Conservation (phyloP, 1,139 yeast genomes). For the Lodderomyces theae region DNA sequence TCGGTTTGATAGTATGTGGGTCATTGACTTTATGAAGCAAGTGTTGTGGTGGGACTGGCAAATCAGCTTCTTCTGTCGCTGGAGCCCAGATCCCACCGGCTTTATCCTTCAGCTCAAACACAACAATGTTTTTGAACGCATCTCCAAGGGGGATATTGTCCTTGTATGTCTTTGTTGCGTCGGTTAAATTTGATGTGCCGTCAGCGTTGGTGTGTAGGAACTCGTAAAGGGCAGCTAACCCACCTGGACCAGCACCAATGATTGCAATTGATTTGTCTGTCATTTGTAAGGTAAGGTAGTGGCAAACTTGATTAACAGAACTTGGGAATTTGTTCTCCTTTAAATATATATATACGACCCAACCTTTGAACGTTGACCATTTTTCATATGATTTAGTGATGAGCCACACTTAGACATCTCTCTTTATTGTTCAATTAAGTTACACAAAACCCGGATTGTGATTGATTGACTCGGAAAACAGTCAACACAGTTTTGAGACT, state of each 20-base stretch:
- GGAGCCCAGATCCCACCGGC: conserved; percentile 41
- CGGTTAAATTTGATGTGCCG: conserved; percentile 31
- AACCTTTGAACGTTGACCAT: too few species aligned
- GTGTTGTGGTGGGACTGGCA: conserved; percentile 28
- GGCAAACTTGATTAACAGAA: not conserved
- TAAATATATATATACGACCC: too few species aligned
- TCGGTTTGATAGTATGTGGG: conserved; percentile 27
- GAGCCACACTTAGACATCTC: too few species aligned
- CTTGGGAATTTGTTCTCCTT: too few species aligned
- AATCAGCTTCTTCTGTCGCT: conserved; percentile 21
- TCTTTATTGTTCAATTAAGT: too few species aligned
- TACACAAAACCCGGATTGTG: too few species aligned
- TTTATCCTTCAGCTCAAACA: conserved; percentile 31
- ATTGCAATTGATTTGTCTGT: conserved; percentile 26
- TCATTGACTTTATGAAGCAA: conserved; percentile 17
- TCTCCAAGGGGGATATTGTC: conserved; percentile 12
- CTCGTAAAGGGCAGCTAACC: conserved; percentile 36
- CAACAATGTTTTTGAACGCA: conserved; percentile 28
- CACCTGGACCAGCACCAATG: conserved; percentile 40
- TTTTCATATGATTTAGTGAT: too few species aligned
- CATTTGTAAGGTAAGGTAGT: conserved; percentile 7
- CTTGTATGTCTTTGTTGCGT: conserved; percentile 8
- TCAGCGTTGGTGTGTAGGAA: conserved; percentile 31
- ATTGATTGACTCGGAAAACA: too few species aligned
- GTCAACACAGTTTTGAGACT: too few species aligned